These are phyloP conservation scores for Diaporthe vaccinii DNA, from an alignment of 2,329 filamentous ascomycete species.

Conservation along the genomic window DNA sequence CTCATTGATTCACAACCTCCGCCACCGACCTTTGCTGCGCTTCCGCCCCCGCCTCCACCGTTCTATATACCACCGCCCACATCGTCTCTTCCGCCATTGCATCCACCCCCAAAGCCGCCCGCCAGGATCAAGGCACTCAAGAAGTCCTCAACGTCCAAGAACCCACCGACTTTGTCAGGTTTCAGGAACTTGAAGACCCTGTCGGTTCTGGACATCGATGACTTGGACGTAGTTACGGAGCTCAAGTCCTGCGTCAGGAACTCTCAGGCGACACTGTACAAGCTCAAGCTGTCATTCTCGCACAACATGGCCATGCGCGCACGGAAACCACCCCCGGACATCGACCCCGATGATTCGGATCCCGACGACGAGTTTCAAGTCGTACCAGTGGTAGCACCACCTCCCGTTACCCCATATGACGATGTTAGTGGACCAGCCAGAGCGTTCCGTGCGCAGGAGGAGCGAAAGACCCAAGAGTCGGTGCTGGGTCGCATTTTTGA, in stretches of 20 bases:
- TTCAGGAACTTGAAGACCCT: conserved; percentile 69
- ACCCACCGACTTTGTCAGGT: conserved; percentile 67
- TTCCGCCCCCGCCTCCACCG: conserved; percentile 41
- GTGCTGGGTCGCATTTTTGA: conserved; percentile 67
- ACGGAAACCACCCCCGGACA: conserved; percentile 56
- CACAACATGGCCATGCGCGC: conserved; percentile 62
- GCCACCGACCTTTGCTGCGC: conserved; percentile 40
- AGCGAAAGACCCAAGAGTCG: conserved; percentile 67
- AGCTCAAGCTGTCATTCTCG: conserved; percentile 72
- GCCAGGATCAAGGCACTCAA: conserved; percentile 52
- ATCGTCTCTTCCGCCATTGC: conserved; percentile 46
- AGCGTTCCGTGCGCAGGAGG: conserved; percentile 63
- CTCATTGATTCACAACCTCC: conserved; percentile 39
- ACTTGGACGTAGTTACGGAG: conserved; percentile 67
- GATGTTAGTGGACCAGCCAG: conserved; percentile 60
- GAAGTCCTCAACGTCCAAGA: conserved; percentile 49
- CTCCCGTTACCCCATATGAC: conserved; percentile 47
- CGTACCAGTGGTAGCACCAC: conserved; percentile 49
- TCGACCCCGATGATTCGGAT: conserved; percentile 59
- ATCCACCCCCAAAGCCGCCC: conserved; percentile 52
- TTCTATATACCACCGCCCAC: conserved; percentile 47
- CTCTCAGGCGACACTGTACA: conserved; percentile 66
- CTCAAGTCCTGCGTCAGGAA: conserved; percentile 68
- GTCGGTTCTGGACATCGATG: conserved; percentile 72
- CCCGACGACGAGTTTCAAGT: conserved; percentile 68